Evolutionary conservation across 1,284 basidiomycete species (phyloP).

Genomic region (Rhodotorula sp.): DNA sequence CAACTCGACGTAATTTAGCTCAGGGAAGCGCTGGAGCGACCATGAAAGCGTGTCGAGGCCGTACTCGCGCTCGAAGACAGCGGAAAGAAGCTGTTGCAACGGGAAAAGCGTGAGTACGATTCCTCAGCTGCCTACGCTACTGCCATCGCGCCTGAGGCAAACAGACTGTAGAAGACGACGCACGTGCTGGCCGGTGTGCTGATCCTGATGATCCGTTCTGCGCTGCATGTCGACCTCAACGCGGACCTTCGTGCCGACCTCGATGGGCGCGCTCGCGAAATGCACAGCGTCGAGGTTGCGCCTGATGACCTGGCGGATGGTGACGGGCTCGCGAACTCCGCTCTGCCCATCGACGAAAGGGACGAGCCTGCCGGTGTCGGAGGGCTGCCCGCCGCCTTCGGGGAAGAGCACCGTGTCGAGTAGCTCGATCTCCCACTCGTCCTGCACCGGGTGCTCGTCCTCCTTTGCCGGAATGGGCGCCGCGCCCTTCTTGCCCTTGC

Average conservation of each 20-base stretch:
- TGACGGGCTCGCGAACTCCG: neutral
- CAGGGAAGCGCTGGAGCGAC: conserved; percentile 57
- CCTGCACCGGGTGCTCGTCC: neutral
- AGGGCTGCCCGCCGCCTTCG: conserved; percentile 79
- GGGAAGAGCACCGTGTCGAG: conserved; percentile 86
- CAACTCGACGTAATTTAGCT: conserved; percentile 78
- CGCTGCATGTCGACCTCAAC: conserved; percentile 67
- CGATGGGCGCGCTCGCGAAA: conserved; percentile 62
- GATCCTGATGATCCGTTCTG: conserved; percentile 61
- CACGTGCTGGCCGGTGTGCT: conserved; percentile 45
- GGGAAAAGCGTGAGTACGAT: neutral
- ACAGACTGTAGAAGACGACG: neutral
- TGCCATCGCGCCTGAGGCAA: too few relatives aligned
- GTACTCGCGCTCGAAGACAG: conserved; percentile 68
- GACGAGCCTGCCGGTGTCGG: conserved; percentile 69
- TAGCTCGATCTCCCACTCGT: conserved; percentile 58
- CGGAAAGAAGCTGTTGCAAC: conserved; percentile 61
- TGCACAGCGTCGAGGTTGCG: conserved; percentile 76
- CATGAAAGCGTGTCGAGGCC: conserved; percentile 78
- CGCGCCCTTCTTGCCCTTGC: conserved; percentile 30
- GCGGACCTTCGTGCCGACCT: conserved; percentile 60
- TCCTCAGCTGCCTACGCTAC: too few relatives aligned
- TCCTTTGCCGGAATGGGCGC: neutral
- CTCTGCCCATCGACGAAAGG: conserved; percentile 41
- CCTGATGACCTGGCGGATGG: conserved; percentile 68